Conservation (phyloP, 306 rosid genomes). For the Castanospermum australe region DNA sequence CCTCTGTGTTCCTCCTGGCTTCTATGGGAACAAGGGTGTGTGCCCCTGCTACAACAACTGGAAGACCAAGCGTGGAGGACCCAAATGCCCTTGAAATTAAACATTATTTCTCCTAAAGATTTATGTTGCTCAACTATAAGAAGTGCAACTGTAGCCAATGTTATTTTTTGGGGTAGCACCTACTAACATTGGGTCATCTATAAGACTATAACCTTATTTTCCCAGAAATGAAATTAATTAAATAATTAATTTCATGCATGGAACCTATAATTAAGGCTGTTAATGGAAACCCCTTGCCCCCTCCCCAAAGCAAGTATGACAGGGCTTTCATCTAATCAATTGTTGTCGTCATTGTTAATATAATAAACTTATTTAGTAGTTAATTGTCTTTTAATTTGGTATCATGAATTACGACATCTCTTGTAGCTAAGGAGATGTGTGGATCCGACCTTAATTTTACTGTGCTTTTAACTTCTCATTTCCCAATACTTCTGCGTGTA, state of each 20-base stretch:
- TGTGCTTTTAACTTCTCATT: background rate
- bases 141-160: slow-evolving; percentile 19
- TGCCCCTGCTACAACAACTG: slow-evolving; percentile 74
- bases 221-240: slow-evolving; percentile 4
- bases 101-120: background rate
- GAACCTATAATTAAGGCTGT: background rate
- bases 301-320: background rate
- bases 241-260: background rate
- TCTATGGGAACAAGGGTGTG: slow-evolving; percentile 54
- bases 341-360: background rate
- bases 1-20: slow-evolving; percentile 60
- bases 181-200: background rate
- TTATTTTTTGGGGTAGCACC: background rate
- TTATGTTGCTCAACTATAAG: slow-evolving; percentile 1
- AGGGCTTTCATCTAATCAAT: background rate
- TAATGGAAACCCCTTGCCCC: background rate
- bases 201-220: background rate
- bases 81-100: slow-evolving; percentile 55
- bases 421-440: background rate
- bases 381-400: background rate
- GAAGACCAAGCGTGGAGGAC: slow-evolving; percentile 67
- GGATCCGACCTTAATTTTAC: background rate
- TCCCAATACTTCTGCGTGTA: background rate
- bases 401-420: background rate
- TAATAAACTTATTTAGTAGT: background rate